Conservation (phyloP, 83 land plant genomes). For the Picea engelmannii region DNA sequence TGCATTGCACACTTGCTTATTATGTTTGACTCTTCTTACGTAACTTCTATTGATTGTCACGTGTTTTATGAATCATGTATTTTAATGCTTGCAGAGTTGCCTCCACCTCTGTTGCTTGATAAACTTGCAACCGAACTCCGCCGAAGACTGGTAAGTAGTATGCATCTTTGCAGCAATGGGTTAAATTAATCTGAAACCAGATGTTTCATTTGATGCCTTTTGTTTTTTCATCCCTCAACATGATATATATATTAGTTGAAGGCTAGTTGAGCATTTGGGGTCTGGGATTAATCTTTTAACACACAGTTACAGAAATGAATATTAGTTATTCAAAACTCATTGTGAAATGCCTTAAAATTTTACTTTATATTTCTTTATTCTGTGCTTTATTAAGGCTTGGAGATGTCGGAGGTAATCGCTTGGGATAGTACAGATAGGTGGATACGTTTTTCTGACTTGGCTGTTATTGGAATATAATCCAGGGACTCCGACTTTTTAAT, state of each 20-base stretch:
- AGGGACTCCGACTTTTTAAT: conserved; percentile 85
- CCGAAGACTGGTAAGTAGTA: conserved; percentile 60
- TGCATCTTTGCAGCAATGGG: no score
- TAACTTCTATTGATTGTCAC: neutral
- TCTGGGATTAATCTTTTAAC: no score
- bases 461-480: neutral
- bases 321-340: no score
- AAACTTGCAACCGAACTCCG: conserved; percentile 77
- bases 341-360: no score
- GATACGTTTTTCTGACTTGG: neutral
- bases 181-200: no score
- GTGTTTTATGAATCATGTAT: neutral
- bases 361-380: no score
- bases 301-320: no score
- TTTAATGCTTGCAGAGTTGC: conserved; percentile 60
- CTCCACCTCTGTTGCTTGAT: conserved; percentile 74
- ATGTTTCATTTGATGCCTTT: no score
- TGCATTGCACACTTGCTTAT: neutral
- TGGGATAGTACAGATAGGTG: neutral
- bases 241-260: no score
- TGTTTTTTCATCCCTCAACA: no score
- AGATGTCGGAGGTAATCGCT: neutral
- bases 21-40: neutral
- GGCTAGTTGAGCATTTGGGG: no score
- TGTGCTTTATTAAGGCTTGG: neutral